These are phyloP conservation scores for Gnomoniopsis smithogilvyi DNA, from an alignment of 2,329 filamentous ascomycete genomes.

Conservation along the genomic window DNA sequence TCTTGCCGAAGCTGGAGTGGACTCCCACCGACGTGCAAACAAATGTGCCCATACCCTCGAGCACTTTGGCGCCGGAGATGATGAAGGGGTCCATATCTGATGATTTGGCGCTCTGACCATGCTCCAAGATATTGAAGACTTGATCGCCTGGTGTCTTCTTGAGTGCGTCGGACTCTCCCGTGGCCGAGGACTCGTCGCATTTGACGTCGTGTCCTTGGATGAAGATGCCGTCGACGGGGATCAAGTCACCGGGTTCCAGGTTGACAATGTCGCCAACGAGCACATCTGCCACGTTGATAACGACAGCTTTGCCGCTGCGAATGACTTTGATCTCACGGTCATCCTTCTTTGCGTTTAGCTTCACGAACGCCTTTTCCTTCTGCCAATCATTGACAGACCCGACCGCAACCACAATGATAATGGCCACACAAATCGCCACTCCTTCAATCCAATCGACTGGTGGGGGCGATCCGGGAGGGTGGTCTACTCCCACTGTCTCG, in stretches of 20 bases:
- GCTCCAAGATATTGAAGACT: conserved; percentile 52
- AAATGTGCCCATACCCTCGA: conserved; percentile 52
- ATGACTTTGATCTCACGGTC: conserved; percentile 61
- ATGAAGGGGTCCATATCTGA: conserved; percentile 63
- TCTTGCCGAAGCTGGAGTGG: conserved; percentile 52
- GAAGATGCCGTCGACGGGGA: conserved; percentile 65
- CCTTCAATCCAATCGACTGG: conserved; percentile 62
- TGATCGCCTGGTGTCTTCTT: conserved; percentile 59
- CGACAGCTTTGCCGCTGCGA: conserved; percentile 59
- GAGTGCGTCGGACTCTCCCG: conserved; percentile 67
- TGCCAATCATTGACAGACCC: conserved; percentile 62
- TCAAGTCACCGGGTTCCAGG: conserved; percentile 64
- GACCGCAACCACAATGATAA: conserved; percentile 58
- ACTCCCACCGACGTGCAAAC: conserved; percentile 54
- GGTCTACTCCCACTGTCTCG: conserved; percentile 52
- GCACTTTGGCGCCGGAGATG: conserved; percentile 53
- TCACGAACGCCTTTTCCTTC: conserved; percentile 59
- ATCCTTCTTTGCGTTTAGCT: conserved; percentile 56
- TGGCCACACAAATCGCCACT: conserved; percentile 59
- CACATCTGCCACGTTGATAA: conserved; percentile 61
- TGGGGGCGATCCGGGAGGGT: conserved; percentile 34
- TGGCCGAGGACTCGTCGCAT: conserved; percentile 68
- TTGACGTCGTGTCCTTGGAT: conserved; percentile 62
- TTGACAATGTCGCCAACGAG: conserved; percentile 65
- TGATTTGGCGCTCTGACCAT: conserved; percentile 34